Conservation (phyloP, 139 green algal genomes). For the Tetradesmus lagerheimii region DNA sequence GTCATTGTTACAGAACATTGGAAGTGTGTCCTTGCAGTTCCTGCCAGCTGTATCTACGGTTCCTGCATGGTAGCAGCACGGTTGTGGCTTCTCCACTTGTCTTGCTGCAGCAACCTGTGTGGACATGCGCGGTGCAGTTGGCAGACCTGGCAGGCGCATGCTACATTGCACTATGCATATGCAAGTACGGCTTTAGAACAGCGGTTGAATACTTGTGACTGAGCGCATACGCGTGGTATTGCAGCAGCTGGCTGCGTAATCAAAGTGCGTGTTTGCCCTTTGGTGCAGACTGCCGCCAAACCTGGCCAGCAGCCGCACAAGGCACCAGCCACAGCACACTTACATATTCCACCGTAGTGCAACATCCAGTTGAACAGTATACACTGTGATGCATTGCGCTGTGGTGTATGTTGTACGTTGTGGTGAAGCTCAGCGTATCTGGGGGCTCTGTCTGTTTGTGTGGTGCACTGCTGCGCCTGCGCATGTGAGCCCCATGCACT, state of each 20-base stretch:
- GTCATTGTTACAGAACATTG: not conserved
- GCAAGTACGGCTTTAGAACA: not conserved
- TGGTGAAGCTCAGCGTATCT: not conserved
- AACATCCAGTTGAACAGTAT: not conserved
- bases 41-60: not conserved
- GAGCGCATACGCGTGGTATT: not conserved
- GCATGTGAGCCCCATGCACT: not conserved
- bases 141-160: not conserved
- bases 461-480: not conserved
- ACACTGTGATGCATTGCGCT: not conserved
- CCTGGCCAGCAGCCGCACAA: not conserved
- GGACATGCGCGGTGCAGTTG: not conserved
- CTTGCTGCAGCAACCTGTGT: not conserved
- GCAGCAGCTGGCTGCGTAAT: not conserved
- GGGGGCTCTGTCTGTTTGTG: not conserved
- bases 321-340: not conserved
- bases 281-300: not conserved
- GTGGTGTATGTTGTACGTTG: not conserved
- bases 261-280: not conserved
- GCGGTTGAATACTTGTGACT: not conserved
- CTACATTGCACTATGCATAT: conserved; percentile 1
- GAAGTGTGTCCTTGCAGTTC: not conserved
- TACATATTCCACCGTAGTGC: not conserved
- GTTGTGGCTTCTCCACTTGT: not conserved
- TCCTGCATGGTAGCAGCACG: not conserved